Conservation (phyloP, 2,329 filamentous ascomycete species). For the Ophiostoma australiae region DNA sequence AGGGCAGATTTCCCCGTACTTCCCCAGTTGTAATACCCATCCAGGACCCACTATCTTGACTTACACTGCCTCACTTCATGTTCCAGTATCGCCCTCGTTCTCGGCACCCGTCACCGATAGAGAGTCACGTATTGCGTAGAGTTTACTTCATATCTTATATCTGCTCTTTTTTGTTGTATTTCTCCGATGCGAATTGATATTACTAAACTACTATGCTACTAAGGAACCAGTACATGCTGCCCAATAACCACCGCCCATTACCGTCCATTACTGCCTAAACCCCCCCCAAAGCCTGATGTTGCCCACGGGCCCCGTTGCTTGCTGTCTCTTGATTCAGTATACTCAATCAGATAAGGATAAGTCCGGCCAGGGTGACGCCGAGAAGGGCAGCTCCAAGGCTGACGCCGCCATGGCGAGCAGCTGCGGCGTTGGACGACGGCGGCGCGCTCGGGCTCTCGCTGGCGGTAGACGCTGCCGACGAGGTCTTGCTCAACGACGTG, state of each 20-base stretch:
- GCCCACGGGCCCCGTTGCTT: neutral
- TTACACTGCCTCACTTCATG: constrained; percentile 2
- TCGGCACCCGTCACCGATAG: neutral
- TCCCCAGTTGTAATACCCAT: neutral
- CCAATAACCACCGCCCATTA: too few species aligned
- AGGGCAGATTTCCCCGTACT: neutral
- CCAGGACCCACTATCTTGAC: neutral
- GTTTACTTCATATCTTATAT: neutral
- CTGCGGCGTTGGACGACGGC: neutral
- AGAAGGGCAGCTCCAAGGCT: neutral
- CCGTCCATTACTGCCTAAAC: neutral
- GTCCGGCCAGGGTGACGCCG: neutral
- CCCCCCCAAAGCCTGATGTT: neutral
- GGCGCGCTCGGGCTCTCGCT: constrained; percentile 7
- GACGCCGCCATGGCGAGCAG: neutral
- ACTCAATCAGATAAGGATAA: neutral
- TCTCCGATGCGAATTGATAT: too few species aligned
- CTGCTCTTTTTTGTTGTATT: neutral
- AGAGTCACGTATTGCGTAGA: neutral
- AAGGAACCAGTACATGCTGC: too few species aligned
- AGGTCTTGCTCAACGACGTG: constrained; percentile 7
- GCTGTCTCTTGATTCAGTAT: neutral
- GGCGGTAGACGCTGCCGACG: neutral
- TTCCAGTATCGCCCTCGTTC: neutral
- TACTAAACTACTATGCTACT: too few species aligned